Conservation (phyloP, 352 stramenopile genomes). For the Globisporangium middletonii region DNA sequence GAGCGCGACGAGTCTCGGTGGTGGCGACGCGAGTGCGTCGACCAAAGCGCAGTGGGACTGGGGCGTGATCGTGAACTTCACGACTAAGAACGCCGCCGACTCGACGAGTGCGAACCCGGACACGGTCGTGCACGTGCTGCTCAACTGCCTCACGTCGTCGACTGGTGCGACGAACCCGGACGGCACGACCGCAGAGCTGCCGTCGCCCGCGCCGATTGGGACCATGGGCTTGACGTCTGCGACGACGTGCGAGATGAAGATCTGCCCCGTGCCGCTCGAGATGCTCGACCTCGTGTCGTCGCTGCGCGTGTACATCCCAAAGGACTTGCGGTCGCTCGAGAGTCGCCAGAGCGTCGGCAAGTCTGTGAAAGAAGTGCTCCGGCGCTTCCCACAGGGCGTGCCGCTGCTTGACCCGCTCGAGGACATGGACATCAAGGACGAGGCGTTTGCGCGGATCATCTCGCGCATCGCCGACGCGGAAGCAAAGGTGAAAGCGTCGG, state of each 20-base stretch:
- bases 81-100: slow-evolving; percentile 67
- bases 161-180: slow-evolving; percentile 21
- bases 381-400: slow-evolving; percentile 75
- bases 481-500: slow-evolving; percentile 53
- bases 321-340: slow-evolving; percentile 69
- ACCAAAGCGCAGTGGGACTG: slow-evolving; percentile 62
- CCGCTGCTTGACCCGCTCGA: slow-evolving; percentile 92
- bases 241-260: slow-evolving; percentile 72
- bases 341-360: slow-evolving; percentile 73
- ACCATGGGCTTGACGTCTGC: slow-evolving; percentile 51
- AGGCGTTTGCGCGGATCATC: slow-evolving; percentile 88
- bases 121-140: slow-evolving; percentile 71
- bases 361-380: slow-evolving; percentile 71
- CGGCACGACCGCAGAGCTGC: slow-evolving; percentile 29
- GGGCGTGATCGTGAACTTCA: slow-evolving; percentile 85
- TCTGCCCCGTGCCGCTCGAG: slow-evolving; percentile 73
- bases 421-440: slow-evolving; percentile 93
- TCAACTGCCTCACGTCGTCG: slow-evolving; percentile 50
- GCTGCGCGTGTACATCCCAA: slow-evolving; percentile 81
- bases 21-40: slow-evolving; percentile 18
- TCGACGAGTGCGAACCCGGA: slow-evolving; percentile 56
- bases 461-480: slow-evolving; percentile 73
- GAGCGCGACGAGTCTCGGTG: too few relatives aligned
- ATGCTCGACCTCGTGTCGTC: slow-evolving; percentile 76
- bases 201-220: slow-evolving; percentile 44